phyloP scores from a whole-genome alignment of 2,329 filamentous ascomycete genomes.

The Fusarium staphyleae region DNA sequence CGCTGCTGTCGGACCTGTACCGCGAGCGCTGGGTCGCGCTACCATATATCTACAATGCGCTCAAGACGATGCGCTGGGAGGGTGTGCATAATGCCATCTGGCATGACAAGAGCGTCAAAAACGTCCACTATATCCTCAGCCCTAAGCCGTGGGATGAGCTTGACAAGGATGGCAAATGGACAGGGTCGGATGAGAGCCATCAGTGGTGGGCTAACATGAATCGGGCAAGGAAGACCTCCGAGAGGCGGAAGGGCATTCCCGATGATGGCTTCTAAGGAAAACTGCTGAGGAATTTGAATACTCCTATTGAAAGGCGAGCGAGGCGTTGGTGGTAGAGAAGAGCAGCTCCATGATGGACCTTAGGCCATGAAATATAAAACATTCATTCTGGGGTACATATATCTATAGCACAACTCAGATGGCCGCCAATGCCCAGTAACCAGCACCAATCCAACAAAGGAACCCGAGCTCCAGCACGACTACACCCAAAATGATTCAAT shows the following conservation, averaged over 20 bases:
- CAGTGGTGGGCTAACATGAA: conserved; percentile 64
- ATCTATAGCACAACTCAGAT: conserved; percentile 30
- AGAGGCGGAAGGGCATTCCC: conserved; percentile 50
- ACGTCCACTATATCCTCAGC: conserved; percentile 66
- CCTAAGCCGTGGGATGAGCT: conserved; percentile 69
- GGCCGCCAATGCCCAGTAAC: neutral
- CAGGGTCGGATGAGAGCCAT: conserved; percentile 57
- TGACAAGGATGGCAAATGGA: conserved; percentile 52
- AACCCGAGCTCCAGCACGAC: neutral
- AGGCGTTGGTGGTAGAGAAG: conserved; percentile 4
- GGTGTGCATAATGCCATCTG: conserved; percentile 64
- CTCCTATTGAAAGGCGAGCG: neutral
- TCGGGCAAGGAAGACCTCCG: conserved; percentile 51
- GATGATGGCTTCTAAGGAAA: conserved; percentile 35
- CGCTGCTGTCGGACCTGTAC: conserved; percentile 63
- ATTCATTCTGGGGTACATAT: conserved; percentile 35
- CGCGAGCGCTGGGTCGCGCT: conserved; percentile 62
- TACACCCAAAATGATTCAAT: neutral
- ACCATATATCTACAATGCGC: conserved; percentile 68
- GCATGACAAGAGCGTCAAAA: conserved; percentile 65
- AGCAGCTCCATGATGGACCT: neutral
- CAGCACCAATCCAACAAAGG: conserved; percentile 1
- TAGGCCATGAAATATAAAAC: conserved; percentile 1
- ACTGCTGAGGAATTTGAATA: neutral
- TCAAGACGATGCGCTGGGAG: conserved; percentile 64